Base-by-base conservation (phyloP, 2,329 filamentous ascomycete species). In the Paraconiothyrium sp. region DNA sequence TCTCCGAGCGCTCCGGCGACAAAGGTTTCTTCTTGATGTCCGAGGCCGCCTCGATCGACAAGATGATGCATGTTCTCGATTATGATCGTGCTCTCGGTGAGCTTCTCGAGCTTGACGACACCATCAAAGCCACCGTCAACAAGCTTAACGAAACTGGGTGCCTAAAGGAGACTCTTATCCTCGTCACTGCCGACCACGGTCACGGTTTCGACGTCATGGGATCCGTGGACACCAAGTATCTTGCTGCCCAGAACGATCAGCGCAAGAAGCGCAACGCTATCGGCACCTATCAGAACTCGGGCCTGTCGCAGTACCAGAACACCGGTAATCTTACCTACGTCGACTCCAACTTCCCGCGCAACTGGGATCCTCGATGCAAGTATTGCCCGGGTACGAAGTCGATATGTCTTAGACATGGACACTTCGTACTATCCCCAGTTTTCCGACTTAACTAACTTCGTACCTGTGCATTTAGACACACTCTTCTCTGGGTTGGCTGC, bases 151-250 rank as follows among this genome's bases (percentile, higher is more conserved):
- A 84, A 35, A 82, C 92, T 7, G 86, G 86, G 60, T 84, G 88
- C 59, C 84, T 93, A 35, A 87, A 94, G 10, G 87, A 93, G 63
- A 96, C 92, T 0, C 86, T 94, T 3, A 84, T 96, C 66, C 76
- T 96, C 54, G 91, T 95, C 52, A 93, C 92, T 3, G 90, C 92
- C n/a, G 92, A 96, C 74, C 92, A 95, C 83, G 92, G 92, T 46
- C 92, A 96, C 80, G 92, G 92, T 58, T 96, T 96, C 76, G 92
- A 94, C 69, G 92, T 96, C 68, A 94, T 90, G 76, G 92, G 92
- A 65, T 89, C 85, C 65, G 91, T 92, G 51, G 92, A 96, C 74
- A 95, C 92, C 20, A 83, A 90, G 75, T 95, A 94, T 79, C 84
- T 94, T 50, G 82, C 86, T 16, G 85, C 86, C 4, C 87, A 93